phyloP scores from a whole-genome alignment of 768 basidiomycete genomes.

The Grammothele lineata region DNA sequence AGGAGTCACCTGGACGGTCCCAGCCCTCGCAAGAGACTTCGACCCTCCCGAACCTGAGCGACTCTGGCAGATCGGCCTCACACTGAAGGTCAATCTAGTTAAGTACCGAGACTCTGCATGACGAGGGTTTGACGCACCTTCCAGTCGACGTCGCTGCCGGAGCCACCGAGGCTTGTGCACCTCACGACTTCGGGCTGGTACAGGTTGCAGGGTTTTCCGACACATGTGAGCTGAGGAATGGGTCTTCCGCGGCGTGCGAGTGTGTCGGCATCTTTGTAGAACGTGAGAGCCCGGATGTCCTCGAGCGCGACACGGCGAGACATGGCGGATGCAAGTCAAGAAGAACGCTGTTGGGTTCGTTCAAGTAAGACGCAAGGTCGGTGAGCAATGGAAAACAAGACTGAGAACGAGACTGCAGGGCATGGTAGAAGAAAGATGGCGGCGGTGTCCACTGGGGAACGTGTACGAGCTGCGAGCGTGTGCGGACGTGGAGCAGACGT shows the following conservation, averaged over 20 bases:
- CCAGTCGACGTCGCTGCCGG: slow-evolving; percentile 85
- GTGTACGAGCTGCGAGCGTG: background rate
- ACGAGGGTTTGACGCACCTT: slow-evolving; percentile 60
- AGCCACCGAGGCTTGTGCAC: slow-evolving; percentile 76
- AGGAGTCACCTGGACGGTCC: slow-evolving; percentile 74
- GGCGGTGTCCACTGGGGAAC: too few relatives aligned
- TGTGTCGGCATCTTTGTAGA: slow-evolving; percentile 70
- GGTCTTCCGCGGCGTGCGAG: slow-evolving; percentile 59
- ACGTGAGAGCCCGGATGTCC: slow-evolving; percentile 69
- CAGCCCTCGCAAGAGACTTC: slow-evolving; percentile 92
- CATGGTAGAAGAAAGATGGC: too few relatives aligned
- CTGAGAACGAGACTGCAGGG: background rate
- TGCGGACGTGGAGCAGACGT: background rate
- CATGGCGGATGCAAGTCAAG: too few relatives aligned
- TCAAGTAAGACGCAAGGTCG: too few relatives aligned
- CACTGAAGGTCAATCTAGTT: too few relatives aligned
- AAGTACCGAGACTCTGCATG: too few relatives aligned
- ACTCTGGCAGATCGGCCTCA: slow-evolving; percentile 82
- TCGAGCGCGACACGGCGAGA: slow-evolving; percentile 62
- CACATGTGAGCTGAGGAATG: slow-evolving; percentile 75
- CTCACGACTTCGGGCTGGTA: slow-evolving; percentile 85
- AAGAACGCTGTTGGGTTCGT: too few relatives aligned
- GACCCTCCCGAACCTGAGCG: slow-evolving; percentile 78
- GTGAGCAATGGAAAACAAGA: too few relatives aligned
- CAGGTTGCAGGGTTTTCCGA: slow-evolving; percentile 69